phyloP scores from a whole-genome alignment of 352 stramenopile genomes.

The Peronospora belbahrii region DNA sequence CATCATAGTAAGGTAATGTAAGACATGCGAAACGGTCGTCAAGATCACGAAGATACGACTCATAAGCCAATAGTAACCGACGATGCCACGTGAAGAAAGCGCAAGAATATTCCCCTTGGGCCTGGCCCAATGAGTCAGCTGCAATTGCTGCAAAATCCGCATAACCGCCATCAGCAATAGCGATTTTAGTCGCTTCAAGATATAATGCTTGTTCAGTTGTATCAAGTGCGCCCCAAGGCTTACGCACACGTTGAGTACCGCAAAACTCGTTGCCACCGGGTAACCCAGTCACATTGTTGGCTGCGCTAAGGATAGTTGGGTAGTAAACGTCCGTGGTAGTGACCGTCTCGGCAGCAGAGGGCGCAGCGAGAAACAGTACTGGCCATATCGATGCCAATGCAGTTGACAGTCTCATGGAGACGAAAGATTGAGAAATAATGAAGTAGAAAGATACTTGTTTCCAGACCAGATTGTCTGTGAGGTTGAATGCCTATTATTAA shows the following conservation, averaged over 20 bases:
- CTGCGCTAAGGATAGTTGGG: slow-evolving; percentile 30
- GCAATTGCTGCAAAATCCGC: slow-evolving; percentile 45
- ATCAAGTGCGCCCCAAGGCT: slow-evolving; percentile 39
- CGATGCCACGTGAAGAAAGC: slow-evolving; percentile 65
- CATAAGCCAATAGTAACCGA: slow-evolving; percentile 51
- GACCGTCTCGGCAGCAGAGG: slow-evolving; percentile 10
- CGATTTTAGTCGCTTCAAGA: slow-evolving; percentile 38
- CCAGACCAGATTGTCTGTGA: slow-evolving; percentile 2
- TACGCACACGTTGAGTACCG: slow-evolving; percentile 33
- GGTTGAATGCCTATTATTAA: slow-evolving; percentile 15
- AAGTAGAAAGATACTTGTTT: background rate
- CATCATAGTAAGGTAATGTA: slow-evolving; percentile 74
- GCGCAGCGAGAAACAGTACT: slow-evolving; percentile 4
- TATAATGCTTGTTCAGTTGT: slow-evolving; percentile 46
- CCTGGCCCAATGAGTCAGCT: slow-evolving; percentile 35
- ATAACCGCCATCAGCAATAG: slow-evolving; percentile 35
- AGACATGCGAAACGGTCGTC: slow-evolving; percentile 51
- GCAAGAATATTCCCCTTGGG: slow-evolving; percentile 48
- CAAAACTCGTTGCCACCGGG: slow-evolving; percentile 46
- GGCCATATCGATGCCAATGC: slow-evolving; percentile 1
- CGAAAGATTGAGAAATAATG: slow-evolving; percentile 1
- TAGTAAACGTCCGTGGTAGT: slow-evolving; percentile 26
- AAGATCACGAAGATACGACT: slow-evolving; percentile 55
- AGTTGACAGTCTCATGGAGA: slow-evolving; percentile 17
- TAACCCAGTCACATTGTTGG: slow-evolving; percentile 37